These are phyloP conservation scores for Earliella scabrosa DNA, from an alignment of 1,284 basidiomycete genomes.

Conservation along the genomic window DNA sequence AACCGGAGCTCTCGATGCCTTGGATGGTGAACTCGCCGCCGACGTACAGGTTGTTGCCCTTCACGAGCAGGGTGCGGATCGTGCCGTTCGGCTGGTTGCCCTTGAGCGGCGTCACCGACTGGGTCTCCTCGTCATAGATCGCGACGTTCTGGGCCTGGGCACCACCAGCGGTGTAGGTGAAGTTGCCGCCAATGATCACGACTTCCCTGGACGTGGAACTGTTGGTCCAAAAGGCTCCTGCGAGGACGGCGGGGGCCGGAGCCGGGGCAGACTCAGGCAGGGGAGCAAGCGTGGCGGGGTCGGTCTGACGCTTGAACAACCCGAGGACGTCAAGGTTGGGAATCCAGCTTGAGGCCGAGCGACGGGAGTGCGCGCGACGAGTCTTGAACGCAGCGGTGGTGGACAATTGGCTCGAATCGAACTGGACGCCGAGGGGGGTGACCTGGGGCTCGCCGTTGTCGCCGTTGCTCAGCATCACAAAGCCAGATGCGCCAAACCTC, in stretches of 20 bases:
- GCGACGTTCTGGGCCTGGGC: conserved; percentile 63
- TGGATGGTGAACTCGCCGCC: conserved; percentile 79
- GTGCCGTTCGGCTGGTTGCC: conserved; percentile 71
- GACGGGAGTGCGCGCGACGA: conserved; percentile 42
- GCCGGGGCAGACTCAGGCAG: conserved; percentile 62
- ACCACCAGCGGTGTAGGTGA: conserved; percentile 61
- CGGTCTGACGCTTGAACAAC: conserved; percentile 57
- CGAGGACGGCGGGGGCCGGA: conserved; percentile 80
- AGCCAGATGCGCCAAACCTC: conserved; percentile 70
- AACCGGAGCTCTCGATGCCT: conserved; percentile 59
- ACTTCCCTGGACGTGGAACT: conserved; percentile 66
- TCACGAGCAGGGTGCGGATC: conserved; percentile 75
- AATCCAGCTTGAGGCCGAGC: conserved; percentile 52
- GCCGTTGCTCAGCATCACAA: conserved; percentile 73
- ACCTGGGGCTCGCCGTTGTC: conserved; percentile 54
- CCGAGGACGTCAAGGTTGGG: conserved; percentile 49
- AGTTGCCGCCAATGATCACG: conserved; percentile 90
- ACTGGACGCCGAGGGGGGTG: conserved; percentile 58
- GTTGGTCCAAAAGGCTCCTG: conserved; percentile 92
- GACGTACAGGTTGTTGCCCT: conserved; percentile 68
- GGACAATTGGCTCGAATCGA: conserved; percentile 44
- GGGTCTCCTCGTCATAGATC: conserved; percentile 68
- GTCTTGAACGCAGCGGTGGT: conserved; percentile 36
- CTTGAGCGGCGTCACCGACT: conserved; percentile 57
- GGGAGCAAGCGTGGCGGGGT: conserved; percentile 39